Evolutionary conservation across 139 green algal species (phyloP).

Genomic region (Pycnococcus provasolii): DNA sequence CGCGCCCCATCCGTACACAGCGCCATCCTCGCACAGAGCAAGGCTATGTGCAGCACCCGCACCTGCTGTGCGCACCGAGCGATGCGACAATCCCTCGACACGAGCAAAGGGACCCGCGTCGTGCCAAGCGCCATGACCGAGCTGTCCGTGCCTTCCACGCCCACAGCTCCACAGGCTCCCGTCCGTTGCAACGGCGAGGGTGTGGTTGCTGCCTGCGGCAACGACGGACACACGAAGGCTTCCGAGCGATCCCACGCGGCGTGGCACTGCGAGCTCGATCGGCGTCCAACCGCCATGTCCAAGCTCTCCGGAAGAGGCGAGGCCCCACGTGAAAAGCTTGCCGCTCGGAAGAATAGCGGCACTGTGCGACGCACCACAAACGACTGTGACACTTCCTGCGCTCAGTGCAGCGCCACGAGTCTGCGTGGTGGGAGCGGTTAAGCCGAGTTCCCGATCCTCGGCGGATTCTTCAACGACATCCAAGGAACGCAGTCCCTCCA

Average conservation of each 20-base stretch:
- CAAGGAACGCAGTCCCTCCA: too few species aligned
- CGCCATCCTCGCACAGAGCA: constrained; percentile 57
- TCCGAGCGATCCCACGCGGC: constrained; percentile 17
- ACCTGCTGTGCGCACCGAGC: constrained; percentile 48
- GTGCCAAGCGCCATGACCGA: constrained; percentile 45
- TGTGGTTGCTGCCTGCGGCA: constrained; percentile 52
- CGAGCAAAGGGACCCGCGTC: constrained; percentile 38
- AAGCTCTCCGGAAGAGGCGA: constrained; percentile 61
- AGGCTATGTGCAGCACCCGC: constrained; percentile 57
- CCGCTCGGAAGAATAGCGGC: constrained; percentile 12
- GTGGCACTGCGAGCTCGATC: constrained; percentile 43
- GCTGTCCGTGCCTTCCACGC: constrained; percentile 48
- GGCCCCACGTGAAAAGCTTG: constrained; percentile 62
- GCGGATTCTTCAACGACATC: too few species aligned
- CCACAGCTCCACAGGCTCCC: constrained; percentile 65
- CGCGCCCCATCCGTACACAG: constrained; percentile 56
- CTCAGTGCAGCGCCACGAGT: too few species aligned
- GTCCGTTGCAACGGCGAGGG: constrained; percentile 54
- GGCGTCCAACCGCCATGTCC: constrained; percentile 50
- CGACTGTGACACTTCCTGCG: too few species aligned
- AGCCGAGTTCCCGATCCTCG: too few species aligned
- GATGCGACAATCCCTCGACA: constrained; percentile 30
- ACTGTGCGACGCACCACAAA: too few species aligned
- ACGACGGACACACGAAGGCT: constrained; percentile 10
- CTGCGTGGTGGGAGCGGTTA: too few species aligned